Evolutionary conservation across 352 stramenopile genomes (phyloP), one percentile per base, ranked within the genome.

Genomic region (Pythium phragmiticola): DNA sequence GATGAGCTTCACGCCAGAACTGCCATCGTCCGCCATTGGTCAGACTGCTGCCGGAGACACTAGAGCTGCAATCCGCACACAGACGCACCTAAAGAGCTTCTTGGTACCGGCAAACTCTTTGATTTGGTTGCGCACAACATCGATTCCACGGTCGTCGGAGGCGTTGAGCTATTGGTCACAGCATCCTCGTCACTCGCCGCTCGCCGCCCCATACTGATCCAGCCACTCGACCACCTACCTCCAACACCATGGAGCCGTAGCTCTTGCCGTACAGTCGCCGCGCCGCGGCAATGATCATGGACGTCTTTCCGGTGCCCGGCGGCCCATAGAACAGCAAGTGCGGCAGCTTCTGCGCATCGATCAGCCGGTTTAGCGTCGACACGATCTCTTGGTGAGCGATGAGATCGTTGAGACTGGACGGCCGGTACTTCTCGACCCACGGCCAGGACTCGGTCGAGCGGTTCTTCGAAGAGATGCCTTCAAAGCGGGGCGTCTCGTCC

Each of bases 361-460:
- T 98, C 34, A 99, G 84, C 3, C 83, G 88, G 41, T 97, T 98
- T 23, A 99, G 82, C 59, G 97, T 99, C 47, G 83, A 87, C 50
- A 99, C 87, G 76, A 99, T 99, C 65, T 99, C 93, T 63, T 98
- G 84, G 67, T 99, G 97, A 5, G 96, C 95, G 48, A 99, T 97
- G 12, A 99, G 75, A 68, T 99, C 96, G 67, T 97, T 77, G 12
- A 99, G 75, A 54, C 75, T 96, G 21, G 82, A 89, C 21, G 97
- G 97, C 2, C 97, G 90, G 80, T 99, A 99, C 77, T 99, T 99
- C 77, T 99, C 97, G 13, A 99, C 96, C 97, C 96, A 99, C 21
- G 97, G 93, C 79, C 95, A 94, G 50, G 84, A 91, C 65, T 94
- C 86, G 7, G 86, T 94, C 45, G 82, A 78, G 36, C 86, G 80